phyloP scores from a whole-genome alignment of 2,329 filamentous ascomycete species.

The Calonectria fujianensis region DNA sequence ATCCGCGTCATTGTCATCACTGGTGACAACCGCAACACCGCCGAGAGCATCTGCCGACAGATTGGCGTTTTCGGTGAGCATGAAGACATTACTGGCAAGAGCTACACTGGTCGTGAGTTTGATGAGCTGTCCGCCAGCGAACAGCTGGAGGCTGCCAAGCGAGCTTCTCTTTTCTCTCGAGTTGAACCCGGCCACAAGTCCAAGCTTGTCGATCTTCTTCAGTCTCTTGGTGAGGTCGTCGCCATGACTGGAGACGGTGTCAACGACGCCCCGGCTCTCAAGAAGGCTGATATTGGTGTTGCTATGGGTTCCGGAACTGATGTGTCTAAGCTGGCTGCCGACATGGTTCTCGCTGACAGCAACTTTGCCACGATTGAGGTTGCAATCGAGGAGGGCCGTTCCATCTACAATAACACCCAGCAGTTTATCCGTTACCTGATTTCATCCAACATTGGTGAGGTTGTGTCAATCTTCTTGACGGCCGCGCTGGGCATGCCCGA shows the following conservation, averaged over 20 bases:
- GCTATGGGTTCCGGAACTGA: constrained; percentile 99
- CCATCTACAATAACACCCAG: constrained; percentile 99
- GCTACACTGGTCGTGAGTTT: constrained; percentile 95
- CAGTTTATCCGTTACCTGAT: constrained; percentile 99
- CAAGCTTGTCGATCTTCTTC: constrained; percentile 96
- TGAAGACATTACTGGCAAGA: constrained; percentile 93
- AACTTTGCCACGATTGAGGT: constrained; percentile 99
- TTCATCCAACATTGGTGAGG: constrained; percentile 98
- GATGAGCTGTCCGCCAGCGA: constrained; percentile 87
- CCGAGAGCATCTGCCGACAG: constrained; percentile 97
- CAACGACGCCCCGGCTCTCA: constrained; percentile 97
- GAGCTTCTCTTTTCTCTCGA: constrained; percentile 93
- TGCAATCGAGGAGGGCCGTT: constrained; percentile 96
- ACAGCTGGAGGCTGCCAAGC: constrained; percentile 88
- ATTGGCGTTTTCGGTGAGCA: constrained; percentile 92
- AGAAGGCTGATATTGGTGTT: constrained; percentile 99
- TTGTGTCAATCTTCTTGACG: constrained; percentile 98
- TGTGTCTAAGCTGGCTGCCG: constrained; percentile 95
- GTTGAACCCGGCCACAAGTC: constrained; percentile 98
- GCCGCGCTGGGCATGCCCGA: constrained; percentile 98
- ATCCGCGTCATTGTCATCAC: constrained; percentile 99
- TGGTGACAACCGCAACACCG: constrained; percentile 97
- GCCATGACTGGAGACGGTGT: constrained; percentile 99
- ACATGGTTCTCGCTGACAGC: constrained; percentile 99
- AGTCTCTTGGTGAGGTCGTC: constrained; percentile 94